A percentile compares a stretch with the other conserved stretches of the same genome.
Conservation (phyloP, 2,329 filamentous ascomycete species). For the Exophiala xenobiotica region DNA sequence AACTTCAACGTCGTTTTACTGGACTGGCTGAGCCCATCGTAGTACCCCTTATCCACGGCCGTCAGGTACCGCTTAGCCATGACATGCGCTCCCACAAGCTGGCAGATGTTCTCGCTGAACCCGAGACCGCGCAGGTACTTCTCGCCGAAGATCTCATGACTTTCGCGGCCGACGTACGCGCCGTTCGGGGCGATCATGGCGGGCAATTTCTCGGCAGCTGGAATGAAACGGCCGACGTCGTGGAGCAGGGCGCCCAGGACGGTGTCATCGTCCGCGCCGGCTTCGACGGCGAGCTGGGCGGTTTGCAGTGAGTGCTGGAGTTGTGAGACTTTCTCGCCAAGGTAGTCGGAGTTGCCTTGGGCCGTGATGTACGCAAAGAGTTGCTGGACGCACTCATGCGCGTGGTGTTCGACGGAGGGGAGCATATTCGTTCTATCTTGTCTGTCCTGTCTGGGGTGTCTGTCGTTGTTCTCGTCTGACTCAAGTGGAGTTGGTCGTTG, state of each 20-base stretch:
- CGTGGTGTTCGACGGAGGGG: conserved; percentile 26
- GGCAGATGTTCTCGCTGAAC: conserved; percentile 34
- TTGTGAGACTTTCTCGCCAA: conserved; percentile 38
- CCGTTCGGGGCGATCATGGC: conserved; percentile 32
- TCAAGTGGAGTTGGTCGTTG: neutral
- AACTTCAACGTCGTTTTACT: conserved; percentile 34
- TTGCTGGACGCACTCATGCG: conserved; percentile 26
- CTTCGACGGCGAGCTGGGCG: conserved; percentile 34
- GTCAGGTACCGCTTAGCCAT: conserved; percentile 36
- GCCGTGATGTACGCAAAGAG: conserved; percentile 32
- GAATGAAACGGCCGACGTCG: conserved; percentile 37
- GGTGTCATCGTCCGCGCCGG: conserved; percentile 32
- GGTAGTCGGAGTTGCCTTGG: conserved; percentile 38
- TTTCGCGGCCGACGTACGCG: conserved; percentile 32
- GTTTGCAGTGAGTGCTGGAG: conserved; percentile 38
- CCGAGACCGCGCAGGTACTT: conserved; percentile 33
- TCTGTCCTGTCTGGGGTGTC: neutral
- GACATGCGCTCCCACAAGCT: conserved; percentile 35
- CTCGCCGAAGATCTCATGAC: conserved; percentile 35
- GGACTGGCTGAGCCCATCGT: conserved; percentile 33
- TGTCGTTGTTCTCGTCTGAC: neutral
- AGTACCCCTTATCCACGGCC: conserved; percentile 32
- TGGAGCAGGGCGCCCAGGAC: conserved; percentile 35
- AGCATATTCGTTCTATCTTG: conserved; percentile 6
- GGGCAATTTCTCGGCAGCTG: conserved; percentile 32